phyloP scores from a whole-genome alignment of 108 stramenopile genomes.

The Skeletonema tropicum region DNA sequence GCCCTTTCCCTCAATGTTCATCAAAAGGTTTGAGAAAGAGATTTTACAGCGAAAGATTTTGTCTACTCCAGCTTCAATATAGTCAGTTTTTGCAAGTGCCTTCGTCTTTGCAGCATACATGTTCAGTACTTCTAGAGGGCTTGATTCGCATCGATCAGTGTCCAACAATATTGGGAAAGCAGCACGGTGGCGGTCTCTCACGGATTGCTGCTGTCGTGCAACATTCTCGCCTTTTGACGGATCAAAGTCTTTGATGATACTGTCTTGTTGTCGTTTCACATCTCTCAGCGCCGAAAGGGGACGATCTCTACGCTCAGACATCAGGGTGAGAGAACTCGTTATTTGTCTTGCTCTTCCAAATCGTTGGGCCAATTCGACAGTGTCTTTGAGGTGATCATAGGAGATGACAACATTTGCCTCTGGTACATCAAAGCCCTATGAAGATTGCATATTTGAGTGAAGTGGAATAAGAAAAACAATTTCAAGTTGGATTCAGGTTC shows the following conservation, averaged over 20 bases:
- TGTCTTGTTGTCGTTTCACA: conserved; percentile 41
- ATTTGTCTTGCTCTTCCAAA: conserved; percentile 44
- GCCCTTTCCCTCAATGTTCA: conserved; percentile 20
- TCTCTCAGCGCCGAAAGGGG: conserved; percentile 40
- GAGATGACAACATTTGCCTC: conserved; percentile 49
- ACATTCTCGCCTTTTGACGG: conserved; percentile 16
- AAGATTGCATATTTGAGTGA: not conserved
- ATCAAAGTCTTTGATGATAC: conserved; percentile 40
- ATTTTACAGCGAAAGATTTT: conserved; percentile 23
- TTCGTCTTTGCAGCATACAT: conserved; percentile 44
- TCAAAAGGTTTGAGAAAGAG: conserved; percentile 12
- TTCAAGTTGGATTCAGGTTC: not conserved
- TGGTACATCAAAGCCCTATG: conserved; percentile 45
- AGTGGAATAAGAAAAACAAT: not conserved
- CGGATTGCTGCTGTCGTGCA: conserved; percentile 27
- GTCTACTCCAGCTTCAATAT: conserved; percentile 11
- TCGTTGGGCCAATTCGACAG: conserved; percentile 52
- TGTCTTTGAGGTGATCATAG: conserved; percentile 49
- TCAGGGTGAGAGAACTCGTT: conserved; percentile 31
- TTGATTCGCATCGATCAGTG: conserved; percentile 16
- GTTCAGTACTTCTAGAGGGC: conserved; percentile 37
- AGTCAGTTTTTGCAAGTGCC: conserved; percentile 23
- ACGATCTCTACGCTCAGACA: conserved; percentile 48
- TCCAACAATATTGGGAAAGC: conserved; percentile 24
- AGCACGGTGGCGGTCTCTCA: conserved; percentile 34